Base-by-base conservation (phyloP, 2,329 filamentous ascomycete species). In the Neonectria magnoliae region DNA sequence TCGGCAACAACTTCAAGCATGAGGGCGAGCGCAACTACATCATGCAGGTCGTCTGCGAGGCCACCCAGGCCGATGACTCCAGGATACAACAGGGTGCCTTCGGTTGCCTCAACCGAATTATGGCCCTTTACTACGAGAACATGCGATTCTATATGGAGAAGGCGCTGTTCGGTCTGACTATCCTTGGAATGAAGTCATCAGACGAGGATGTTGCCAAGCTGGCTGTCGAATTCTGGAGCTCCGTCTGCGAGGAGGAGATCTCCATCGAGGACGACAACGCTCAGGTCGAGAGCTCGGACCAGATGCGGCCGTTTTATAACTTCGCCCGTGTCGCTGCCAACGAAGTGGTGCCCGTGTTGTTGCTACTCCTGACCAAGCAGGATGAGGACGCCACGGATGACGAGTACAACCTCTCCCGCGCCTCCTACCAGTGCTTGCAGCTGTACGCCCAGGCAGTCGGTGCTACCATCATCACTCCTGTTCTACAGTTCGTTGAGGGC, bases 131-230 rank as follows among this genome's bases (percentile, higher is more conserved):
- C 86, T 99, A 99, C 80, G 96, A 99, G 76, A 97, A 98, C 84
- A 99, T 99, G 96, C 91, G 94, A 76, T 99, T 98, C 83, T 99
- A 99, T 85, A 99, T 99, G 96, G 96, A 99, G 86, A 98, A 98
- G 88, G 96, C 96, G 38, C 87, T 99, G 47, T 99, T 99, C 75
- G 96, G 96, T 63, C 87, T 99, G 44, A 99, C 96, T 42, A 97
- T 99, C 68, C 90, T 97, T 78, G 96, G 96, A 72, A 99, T 99
- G 96, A 98, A 97, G 88, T 97, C 90, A 75, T 91, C 94, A 8
- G 96, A 99, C 74, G 96, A 99, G 81, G 96, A 99, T 78, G 96
- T 99, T 58, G 93, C 96, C 67, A 99, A 99, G 87, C 87, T 99
- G 61, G 96, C 96, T 41, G 94, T 99, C 71, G 96, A 99, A 79